Conservation (phyloP, 495 filamentous ascomycete genomes). For the Pseudomonodictys pantanalensis region DNA sequence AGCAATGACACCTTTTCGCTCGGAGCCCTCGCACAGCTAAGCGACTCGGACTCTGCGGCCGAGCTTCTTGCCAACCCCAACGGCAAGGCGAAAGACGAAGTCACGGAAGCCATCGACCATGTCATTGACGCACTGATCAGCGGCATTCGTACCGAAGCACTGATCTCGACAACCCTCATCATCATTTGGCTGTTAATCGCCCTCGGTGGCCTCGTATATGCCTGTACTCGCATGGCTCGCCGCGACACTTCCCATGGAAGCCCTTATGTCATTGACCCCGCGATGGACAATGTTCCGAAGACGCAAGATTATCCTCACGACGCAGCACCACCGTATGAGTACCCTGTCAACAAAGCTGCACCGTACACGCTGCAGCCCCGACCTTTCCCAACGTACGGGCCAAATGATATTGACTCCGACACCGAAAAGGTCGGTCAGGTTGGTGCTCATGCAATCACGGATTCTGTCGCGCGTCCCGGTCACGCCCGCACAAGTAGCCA, state of each 20-base stretch:
- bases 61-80: slow-evolving; percentile 74
- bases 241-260: slow-evolving; percentile 53
- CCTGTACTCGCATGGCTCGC: slow-evolving; percentile 51
- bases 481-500: slow-evolving; percentile 40
- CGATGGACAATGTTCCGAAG: slow-evolving; percentile 6
- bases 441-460: slow-evolving; percentile 36
- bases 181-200: slow-evolving; percentile 72
- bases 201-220: slow-evolving; percentile 67
- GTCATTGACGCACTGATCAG: slow-evolving; percentile 61
- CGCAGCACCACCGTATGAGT: slow-evolving; percentile 36
- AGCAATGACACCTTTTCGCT: slow-evolving; percentile 78
- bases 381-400: slow-evolving; percentile 37
- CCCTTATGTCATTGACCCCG: slow-evolving; percentile 23
- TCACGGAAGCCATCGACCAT: slow-evolving; percentile 68
- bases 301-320: slow-evolving; percentile 10
- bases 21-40: slow-evolving; percentile 66
- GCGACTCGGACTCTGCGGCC: slow-evolving; percentile 49
- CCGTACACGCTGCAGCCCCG: slow-evolving; percentile 38
- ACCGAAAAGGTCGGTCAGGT: slow-evolving; percentile 39
- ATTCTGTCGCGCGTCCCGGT: slow-evolving; percentile 33
- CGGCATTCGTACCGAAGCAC: slow-evolving; percentile 67
- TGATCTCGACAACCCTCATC: slow-evolving; percentile 70
- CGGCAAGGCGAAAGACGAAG: slow-evolving; percentile 68
- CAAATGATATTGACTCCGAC: not conserved
- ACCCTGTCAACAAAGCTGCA: slow-evolving; percentile 32